Percentiles rank a stretch among this genome's conserved stretches.
These are phyloP conservation scores for Talaromyces sp. DNA, from an alignment of 2,329 filamentous ascomycete species.

Conservation along the genomic window DNA sequence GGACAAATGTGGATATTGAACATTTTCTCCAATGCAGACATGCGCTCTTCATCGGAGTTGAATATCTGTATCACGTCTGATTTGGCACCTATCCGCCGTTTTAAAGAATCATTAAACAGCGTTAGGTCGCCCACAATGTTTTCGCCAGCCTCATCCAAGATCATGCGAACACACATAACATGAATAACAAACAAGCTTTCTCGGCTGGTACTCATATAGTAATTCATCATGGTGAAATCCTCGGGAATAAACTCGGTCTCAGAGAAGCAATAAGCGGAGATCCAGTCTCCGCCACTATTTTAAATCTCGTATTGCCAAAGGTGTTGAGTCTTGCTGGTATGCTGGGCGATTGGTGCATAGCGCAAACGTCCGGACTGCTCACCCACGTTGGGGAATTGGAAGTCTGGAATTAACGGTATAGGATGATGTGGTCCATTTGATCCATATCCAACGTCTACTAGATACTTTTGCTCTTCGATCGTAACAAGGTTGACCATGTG, in stretches of 20 bases:
- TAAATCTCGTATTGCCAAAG: constrained; percentile 58
- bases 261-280: constrained; percentile 56
- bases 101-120: constrained; percentile 10
- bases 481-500: constrained; percentile 56
- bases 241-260: constrained; percentile 53
- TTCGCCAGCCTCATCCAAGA: constrained; percentile 13
- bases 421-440: constrained; percentile 20
- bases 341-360: constrained; percentile 8
- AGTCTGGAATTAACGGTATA: constrained; percentile 15
- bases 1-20: not conserved
- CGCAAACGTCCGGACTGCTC: constrained; percentile 11
- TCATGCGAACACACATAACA: constrained; percentile 13
- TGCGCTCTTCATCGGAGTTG: constrained; percentile 1
- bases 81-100: constrained; percentile 5
- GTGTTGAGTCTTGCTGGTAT: constrained; percentile 14
- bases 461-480: constrained; percentile 38
- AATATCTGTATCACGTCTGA: not conserved
- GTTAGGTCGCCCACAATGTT: constrained; percentile 14
- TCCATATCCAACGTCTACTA: constrained; percentile 24
- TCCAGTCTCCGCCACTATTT: constrained; percentile 43
- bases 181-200: constrained; percentile 13
- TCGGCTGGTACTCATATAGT: constrained; percentile 14
- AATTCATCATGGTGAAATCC: constrained; percentile 51
- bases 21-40: not conserved
- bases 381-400: constrained; percentile 23